Evolutionary conservation across 768 basidiomycete genomes (phyloP).

Genomic region (Auricularia auricula-judae): DNA sequence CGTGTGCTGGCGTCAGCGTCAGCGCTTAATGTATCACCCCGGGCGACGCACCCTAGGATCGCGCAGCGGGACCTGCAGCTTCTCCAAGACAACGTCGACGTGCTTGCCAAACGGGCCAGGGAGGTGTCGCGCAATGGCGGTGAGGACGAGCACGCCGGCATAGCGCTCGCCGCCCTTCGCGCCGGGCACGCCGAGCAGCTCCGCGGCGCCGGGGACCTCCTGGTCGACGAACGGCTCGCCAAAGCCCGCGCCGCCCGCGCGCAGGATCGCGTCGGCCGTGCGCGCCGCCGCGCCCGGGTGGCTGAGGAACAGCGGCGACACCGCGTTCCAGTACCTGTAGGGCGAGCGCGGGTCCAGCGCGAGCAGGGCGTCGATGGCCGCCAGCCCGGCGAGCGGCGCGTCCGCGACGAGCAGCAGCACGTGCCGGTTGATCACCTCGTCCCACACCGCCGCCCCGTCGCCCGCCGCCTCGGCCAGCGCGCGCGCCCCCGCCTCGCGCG

Average conservation of each 20-base stretch:
- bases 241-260: constrained; percentile 72
- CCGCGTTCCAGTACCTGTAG: neutral
- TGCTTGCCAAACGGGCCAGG: constrained; percentile 80
- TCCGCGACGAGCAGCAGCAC: too few relatives aligned
- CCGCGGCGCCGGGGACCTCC: constrained; percentile 38
- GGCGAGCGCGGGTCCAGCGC: constrained; percentile 39
- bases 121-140: constrained; percentile 85
- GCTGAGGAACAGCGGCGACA: constrained; percentile 28
- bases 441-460: too few relatives aligned
- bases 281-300: constrained; percentile 17
- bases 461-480: too few relatives aligned
- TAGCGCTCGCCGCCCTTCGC: constrained; percentile 72
- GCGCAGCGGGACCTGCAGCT: constrained; percentile 81
- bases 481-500: too few relatives aligned
- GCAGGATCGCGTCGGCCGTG: constrained; percentile 44
- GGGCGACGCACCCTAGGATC: constrained; percentile 56
- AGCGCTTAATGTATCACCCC: neutral
- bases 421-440: too few relatives aligned
- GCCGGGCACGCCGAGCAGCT: constrained; percentile 36
- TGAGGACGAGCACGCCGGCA: constrained; percentile 86
- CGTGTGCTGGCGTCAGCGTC: neutral
- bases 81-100: constrained; percentile 82
- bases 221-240: constrained; percentile 85
- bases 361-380: constrained; percentile 64
- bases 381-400: constrained; percentile 40